These are phyloP conservation scores for Lactifluus hygrophoroides DNA, from an alignment of 768 basidiomycete genomes.

Conservation along the genomic window DNA sequence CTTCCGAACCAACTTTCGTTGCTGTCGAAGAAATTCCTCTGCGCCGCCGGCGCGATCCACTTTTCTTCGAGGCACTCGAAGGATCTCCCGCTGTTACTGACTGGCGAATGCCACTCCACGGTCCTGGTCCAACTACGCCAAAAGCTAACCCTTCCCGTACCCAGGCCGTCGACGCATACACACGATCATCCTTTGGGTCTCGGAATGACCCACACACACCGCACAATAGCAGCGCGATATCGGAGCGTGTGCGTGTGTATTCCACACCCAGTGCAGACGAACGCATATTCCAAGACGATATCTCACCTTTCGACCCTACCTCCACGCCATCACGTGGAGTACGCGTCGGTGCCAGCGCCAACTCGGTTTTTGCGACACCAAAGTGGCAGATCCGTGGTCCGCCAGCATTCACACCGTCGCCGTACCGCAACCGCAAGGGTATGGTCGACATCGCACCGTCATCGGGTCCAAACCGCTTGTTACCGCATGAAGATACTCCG, in stretches of 20 bases:
- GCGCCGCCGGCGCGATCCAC: conserved; percentile 40
- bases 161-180: conserved; percentile 22
- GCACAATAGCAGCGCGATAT: conserved; percentile 40
- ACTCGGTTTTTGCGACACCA: conserved; percentile 16
- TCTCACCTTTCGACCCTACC: conserved; percentile 64
- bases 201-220: conserved; percentile 43
- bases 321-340: conserved; percentile 78
- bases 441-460: background rate
- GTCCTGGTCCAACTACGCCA: conserved; percentile 40
- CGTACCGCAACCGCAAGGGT: background rate
- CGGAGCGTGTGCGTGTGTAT: conserved; percentile 25
- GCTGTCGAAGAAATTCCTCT: conserved; percentile 47
- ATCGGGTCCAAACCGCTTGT: conserved; percentile 1
- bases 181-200: conserved; percentile 37
- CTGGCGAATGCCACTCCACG: conserved; percentile 37
- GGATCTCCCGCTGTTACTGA: conserved; percentile 40
- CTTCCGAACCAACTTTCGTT: conserved; percentile 60
- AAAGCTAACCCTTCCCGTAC: conserved; percentile 11
- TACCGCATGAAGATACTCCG: conserved; percentile 6
- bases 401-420: background rate
- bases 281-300: conserved; percentile 33
- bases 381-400: conserved; percentile 14
- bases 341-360: conserved; percentile 22
- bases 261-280: conserved; percentile 20
- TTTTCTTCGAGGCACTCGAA: conserved; percentile 47